Base-by-base conservation (phyloP, 202 grass and related monocot genomes). In the Saccharum hybrid region DNA sequence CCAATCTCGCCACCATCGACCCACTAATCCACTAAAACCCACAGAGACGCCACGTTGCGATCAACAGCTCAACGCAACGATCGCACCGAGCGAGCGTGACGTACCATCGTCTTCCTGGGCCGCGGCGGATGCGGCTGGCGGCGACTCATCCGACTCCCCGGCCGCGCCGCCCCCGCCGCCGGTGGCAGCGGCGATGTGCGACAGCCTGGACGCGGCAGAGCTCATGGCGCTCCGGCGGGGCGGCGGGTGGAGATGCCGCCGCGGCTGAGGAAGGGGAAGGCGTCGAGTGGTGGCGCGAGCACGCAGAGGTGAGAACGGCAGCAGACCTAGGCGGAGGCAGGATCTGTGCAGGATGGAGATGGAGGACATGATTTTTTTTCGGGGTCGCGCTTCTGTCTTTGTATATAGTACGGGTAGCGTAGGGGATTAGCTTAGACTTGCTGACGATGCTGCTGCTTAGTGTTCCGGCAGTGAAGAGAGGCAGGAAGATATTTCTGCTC, bases 101-200 rank as follows among this genome's bases (percentile, higher is more conserved):
- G 54, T 12, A 94, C 93, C 93, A 87, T 94, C 93, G 74, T 91
- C 90, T 64, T 93, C 87, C 74, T 82, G 83, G 75, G 36, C 45
- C 39, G 80, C 45, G 8, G 88, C 68, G 28, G 86, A 72, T 10
- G 83, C 54, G 7, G 84, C 49, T 6, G 69, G 36, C 83, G 82
- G 10, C 31, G 69, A 62, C 16, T 82, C 88, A 61, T 10, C 91
- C 56, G 87, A 86, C 59, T 94, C 91, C 71, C 83, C 34, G 22
- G 33, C 77, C 30, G 62, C 68, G 19, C 34, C 79, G 21, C 39
- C 81, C 28, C 37, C 75, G 79, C 79, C 87, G 40, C 76, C 77
- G 36, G 79, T 78, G 4, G 88, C 71, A 62, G 81, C 42, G 63
- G 78, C 85, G 87, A 89, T 77, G 70, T 87, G 84, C 60, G 87